Evolutionary conservation across 2,329 filamentous ascomycete species (phyloP).

Genomic region (Neonectria faginata): DNA sequence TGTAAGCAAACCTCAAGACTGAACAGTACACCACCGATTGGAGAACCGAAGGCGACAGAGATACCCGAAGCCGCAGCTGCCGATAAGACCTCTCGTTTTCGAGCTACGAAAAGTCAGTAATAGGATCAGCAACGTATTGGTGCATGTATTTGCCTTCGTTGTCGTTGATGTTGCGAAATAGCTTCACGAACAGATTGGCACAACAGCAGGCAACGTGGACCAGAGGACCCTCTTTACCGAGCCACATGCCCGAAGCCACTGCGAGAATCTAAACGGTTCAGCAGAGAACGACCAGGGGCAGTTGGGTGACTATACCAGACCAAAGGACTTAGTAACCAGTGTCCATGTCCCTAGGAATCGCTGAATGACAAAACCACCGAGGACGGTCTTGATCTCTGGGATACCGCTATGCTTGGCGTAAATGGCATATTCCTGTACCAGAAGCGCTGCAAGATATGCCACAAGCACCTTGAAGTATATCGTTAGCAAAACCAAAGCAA

Average conservation of each 20-base stretch:
- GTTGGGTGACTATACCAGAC: constrained; percentile 71
- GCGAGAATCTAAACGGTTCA: constrained; percentile 76
- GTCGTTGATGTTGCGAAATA: constrained; percentile 80
- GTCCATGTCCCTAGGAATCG: constrained; percentile 91
- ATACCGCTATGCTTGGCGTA: constrained; percentile 97
- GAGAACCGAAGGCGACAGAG: constrained; percentile 92
- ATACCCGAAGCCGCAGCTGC: constrained; percentile 93
- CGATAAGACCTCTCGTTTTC: constrained; percentile 92
- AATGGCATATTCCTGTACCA: constrained; percentile 86
- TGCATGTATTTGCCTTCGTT: constrained; percentile 78
- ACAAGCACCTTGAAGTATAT: constrained; percentile 71
- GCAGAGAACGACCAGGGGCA: constrained; percentile 15
- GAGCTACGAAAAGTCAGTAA: constrained; percentile 64
- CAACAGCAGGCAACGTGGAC: constrained; percentile 98
- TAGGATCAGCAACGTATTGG: not conserved
- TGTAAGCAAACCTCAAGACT: constrained; percentile 78
- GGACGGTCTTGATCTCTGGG: constrained; percentile 95
- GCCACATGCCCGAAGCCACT: constrained; percentile 94
- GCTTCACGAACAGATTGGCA: constrained; percentile 91
- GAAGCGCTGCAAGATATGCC: constrained; percentile 78
- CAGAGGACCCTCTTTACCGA: constrained; percentile 94
- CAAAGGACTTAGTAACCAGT: constrained; percentile 87
- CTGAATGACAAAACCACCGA: constrained; percentile 93
- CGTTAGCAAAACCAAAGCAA: constrained; percentile 33
- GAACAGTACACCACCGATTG: constrained; percentile 94